These are phyloP conservation scores for Cordyceps cicadae DNA, from an alignment of 2,329 filamentous ascomycete genomes.

Conservation along the genomic window DNA sequence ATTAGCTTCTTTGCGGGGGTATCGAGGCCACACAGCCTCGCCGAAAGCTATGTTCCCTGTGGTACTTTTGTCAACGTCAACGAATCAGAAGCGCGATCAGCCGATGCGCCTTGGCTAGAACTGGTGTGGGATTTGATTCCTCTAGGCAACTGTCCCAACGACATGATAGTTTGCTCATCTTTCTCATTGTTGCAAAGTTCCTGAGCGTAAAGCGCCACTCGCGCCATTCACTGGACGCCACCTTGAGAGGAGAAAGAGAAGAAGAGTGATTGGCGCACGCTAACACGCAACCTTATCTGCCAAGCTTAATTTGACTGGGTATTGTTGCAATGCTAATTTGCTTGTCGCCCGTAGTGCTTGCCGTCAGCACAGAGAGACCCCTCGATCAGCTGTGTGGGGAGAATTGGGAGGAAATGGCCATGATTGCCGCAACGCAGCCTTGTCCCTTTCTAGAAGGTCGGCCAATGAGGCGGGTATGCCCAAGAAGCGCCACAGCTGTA, in stretches of 20 bases:
- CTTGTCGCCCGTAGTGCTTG: neutral
- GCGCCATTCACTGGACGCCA: neutral
- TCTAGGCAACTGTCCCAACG: too few relatives aligned
- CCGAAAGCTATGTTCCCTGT: neutral
- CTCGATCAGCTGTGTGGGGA: neutral
- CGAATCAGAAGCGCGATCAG: neutral
- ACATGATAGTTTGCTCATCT: too few relatives aligned
- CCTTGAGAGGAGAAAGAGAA: neutral
- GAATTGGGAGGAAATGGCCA: neutral
- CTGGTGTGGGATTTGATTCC: too few relatives aligned
- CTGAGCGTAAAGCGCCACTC: neutral
- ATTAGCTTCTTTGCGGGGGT: neutral
- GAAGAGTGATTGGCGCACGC: neutral
- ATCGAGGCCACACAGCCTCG: neutral
- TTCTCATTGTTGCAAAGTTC: too few relatives aligned
- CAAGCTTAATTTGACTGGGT: conserved; percentile 10
- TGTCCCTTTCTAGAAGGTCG: conserved; percentile 9
- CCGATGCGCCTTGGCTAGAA: conserved; percentile 3
- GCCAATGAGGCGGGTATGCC: neutral
- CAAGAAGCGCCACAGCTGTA: neutral
- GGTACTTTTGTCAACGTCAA: neutral
- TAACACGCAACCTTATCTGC: conserved; percentile 11
- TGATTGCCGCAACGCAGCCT: neutral
- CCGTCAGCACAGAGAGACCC: neutral
- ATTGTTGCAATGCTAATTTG: neutral